Conservation (phyloP, 176 grass and related monocot genomes). For the Cenchrus purpureus region DNA sequence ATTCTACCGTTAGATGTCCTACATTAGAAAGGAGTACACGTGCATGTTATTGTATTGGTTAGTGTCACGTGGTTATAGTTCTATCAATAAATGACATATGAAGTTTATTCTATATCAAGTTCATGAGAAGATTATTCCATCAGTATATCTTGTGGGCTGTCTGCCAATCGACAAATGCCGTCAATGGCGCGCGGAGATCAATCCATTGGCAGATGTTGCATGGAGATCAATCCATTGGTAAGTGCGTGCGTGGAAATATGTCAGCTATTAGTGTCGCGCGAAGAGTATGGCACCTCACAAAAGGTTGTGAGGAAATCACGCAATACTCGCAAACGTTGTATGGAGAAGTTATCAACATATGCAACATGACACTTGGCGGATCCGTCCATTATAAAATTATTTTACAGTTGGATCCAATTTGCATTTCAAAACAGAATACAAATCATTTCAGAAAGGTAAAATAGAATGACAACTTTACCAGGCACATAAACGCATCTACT, state of each 20-base stretch:
- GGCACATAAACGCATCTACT: not conserved
- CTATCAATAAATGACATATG: too few relatives aligned
- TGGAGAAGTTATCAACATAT: too few relatives aligned
- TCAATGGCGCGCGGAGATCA: too few relatives aligned
- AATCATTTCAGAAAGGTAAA: not conserved
- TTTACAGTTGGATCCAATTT: not conserved
- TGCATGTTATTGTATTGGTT: too few relatives aligned
- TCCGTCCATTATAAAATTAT: not conserved
- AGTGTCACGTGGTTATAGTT: too few relatives aligned
- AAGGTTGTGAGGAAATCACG: not conserved
- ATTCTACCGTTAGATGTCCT: too few relatives aligned
- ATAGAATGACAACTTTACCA: not conserved
- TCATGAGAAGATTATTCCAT: not conserved
- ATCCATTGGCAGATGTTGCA: too few relatives aligned
- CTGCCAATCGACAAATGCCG: not conserved
- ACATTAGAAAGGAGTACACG: too few relatives aligned
- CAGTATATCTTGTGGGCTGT: too few relatives aligned
- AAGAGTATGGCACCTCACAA: too few relatives aligned
- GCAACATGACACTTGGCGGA: not conserved
- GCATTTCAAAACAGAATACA: not conserved
- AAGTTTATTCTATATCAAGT: too few relatives aligned
- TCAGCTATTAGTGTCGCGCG: not conserved
- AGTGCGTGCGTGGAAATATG: not conserved
- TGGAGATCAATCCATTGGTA: too few relatives aligned
- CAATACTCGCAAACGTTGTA: not conserved